phyloP scores from a whole-genome alignment of 768 basidiomycete species.

The Chalciporus pseudorubinellus region DNA sequence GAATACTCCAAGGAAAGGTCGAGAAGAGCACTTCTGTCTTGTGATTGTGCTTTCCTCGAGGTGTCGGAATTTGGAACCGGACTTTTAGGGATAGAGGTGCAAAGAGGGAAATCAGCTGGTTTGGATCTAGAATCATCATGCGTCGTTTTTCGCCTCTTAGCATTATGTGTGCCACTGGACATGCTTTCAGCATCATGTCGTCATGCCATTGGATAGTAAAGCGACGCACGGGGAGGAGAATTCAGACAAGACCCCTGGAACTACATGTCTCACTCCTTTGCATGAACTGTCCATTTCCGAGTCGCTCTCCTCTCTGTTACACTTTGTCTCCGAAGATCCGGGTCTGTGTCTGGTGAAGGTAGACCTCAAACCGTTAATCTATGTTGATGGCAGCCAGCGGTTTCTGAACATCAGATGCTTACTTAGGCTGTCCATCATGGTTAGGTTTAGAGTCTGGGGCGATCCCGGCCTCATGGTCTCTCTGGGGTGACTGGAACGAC shows the following conservation, averaged over 20 bases:
- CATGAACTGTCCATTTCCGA: background rate
- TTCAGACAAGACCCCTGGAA: background rate
- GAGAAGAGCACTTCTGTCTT: background rate
- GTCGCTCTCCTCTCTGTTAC: background rate
- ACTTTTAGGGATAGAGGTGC: background rate
- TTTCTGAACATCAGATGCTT: background rate
- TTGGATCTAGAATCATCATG: background rate
- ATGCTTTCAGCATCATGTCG: background rate
- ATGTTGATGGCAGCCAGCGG: background rate
- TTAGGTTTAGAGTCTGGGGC: background rate
- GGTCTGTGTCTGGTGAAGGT: slow-evolving; percentile 11
- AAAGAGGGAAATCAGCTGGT: background rate
- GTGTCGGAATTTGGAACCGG: background rate
- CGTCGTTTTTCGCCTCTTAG: slow-evolving; percentile 9
- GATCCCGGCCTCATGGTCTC: background rate
- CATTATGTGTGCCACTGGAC: background rate
- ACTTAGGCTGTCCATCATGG: slow-evolving; percentile 8
- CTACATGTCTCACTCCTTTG: background rate
- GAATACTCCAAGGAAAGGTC: background rate
- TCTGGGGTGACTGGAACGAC: background rate
- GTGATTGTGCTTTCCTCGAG: slow-evolving; percentile 3
- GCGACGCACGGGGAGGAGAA: slow-evolving; percentile 15
- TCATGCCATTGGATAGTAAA: background rate
- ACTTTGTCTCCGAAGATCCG: background rate
- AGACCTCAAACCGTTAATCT: background rate